Percentiles rank a stretch among this genome's conserved stretches.
phyloP scores from a whole-genome alignment of 2,329 filamentous ascomycete species.

The Colletotrichum eleusines region DNA sequence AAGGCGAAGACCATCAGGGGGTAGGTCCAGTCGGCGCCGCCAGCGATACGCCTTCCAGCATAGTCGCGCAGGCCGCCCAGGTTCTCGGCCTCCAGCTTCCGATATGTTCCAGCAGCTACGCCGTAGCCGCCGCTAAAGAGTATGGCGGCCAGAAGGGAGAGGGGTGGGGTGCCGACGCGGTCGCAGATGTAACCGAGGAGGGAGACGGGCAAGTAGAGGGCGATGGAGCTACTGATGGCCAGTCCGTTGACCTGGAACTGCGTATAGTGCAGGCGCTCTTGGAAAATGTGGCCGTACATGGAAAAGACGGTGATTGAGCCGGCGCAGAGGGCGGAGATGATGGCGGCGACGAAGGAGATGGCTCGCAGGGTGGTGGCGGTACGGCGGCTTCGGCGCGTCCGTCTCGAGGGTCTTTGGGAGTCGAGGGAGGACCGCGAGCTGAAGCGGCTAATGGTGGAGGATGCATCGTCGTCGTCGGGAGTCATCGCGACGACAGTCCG shows the following conservation, averaged over 20 bases:
- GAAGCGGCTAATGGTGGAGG: constrained; percentile 42
- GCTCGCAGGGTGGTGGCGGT: constrained; percentile 52
- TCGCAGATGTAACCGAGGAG: constrained; percentile 93
- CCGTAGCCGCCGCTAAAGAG: constrained; percentile 87
- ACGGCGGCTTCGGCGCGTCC: constrained; percentile 35
- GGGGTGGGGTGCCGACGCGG: constrained; percentile 81
- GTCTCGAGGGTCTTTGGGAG: constrained; percentile 36
- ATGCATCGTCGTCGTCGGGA: constrained; percentile 34
- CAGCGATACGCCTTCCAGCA: constrained; percentile 47
- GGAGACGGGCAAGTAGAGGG: constrained; percentile 93
- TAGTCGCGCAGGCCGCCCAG: constrained; percentile 39
- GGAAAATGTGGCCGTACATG: constrained; percentile 91
- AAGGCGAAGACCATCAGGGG: constrained; percentile 89
- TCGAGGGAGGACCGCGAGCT: constrained; percentile 44
- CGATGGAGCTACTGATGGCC: constrained; percentile 86
- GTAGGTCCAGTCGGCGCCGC: constrained; percentile 74
- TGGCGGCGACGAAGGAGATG: constrained; percentile 66
- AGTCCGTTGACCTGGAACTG: constrained; percentile 94
- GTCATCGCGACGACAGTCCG: constrained; percentile 12
- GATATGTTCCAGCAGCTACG: constrained; percentile 83
- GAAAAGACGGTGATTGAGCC: constrained; percentile 95
- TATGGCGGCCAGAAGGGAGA: constrained; percentile 78
- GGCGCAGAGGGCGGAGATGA: constrained; percentile 77
- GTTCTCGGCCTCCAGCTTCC: constrained; percentile 60
- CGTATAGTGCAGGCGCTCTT: constrained; percentile 85